phyloP scores from a whole-genome alignment of 495 filamentous ascomycete genomes.

The Cladorrhinum samala region DNA sequence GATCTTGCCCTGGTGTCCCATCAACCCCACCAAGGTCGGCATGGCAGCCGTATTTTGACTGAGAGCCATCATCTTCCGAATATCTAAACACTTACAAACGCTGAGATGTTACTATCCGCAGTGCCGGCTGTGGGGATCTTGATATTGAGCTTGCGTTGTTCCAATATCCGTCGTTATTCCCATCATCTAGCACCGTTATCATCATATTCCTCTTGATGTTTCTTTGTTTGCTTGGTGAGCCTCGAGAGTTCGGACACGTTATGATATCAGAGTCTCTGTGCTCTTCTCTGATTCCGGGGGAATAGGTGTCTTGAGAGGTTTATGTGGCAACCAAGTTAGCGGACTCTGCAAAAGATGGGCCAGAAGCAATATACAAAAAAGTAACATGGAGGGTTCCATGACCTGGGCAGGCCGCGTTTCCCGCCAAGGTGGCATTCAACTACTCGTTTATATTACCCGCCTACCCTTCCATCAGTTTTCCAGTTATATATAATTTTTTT shows the following conservation, averaged over 20 bases:
- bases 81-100: not conserved
- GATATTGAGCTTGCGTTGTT: constrained; percentile 19
- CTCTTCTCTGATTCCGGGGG: no score
- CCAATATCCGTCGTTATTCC: constrained; percentile 1
- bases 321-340: not conserved
- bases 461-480: constrained; percentile 14
- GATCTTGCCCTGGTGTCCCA: not conserved
- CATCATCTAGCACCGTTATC: no score
- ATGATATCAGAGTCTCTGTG: no score
- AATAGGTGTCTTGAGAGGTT: not conserved
- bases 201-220: not conserved
- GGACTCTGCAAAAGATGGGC: no score
- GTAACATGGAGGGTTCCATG: constrained; percentile 6
- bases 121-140: not conserved
- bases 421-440: constrained; percentile 16
- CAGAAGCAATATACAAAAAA: constrained; percentile 17
- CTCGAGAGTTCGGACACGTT: not conserved
- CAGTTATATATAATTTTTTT: not conserved
- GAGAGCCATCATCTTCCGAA: not conserved
- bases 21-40: not conserved
- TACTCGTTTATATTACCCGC: constrained; percentile 22
- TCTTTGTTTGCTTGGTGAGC: not conserved
- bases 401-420: constrained; percentile 6
- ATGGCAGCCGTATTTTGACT: not conserved
- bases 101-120: constrained; percentile 6